phyloP scores from a whole-genome alignment of 192 early-diverging fungal species.

The Glomus cerebriforme region DNA sequence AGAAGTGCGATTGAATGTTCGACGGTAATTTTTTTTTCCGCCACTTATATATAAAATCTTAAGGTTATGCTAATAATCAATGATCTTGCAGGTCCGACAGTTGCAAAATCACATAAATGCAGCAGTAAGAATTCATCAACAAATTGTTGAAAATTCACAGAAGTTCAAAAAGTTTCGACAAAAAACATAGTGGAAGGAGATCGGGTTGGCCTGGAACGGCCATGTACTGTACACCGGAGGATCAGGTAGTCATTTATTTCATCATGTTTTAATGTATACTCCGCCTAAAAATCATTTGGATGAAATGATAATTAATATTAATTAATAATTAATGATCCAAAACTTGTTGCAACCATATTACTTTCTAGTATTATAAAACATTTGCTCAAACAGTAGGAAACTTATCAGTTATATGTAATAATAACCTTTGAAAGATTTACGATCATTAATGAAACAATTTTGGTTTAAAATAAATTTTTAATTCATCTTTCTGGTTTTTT shows the following conservation, averaged over 20 bases:
- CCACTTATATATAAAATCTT: neutral
- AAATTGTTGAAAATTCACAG: constrained; percentile 3
- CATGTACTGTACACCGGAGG: neutral
- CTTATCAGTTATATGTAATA: no score
- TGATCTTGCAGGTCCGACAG: neutral
- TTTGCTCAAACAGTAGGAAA: no score
- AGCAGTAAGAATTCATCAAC: neutral
- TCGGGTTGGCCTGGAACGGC: neutral
- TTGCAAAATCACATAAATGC: constrained; percentile 8
- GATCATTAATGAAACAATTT: no score
- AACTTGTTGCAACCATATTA: no score
- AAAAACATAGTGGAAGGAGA: neutral
- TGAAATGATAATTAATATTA: no score
- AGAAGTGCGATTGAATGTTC: neutral
- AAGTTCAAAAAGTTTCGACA: neutral
- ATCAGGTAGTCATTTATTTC: neutral
- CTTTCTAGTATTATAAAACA: no score
- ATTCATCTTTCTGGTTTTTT: no score
- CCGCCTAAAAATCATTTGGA: no score
- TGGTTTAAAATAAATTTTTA: no score
- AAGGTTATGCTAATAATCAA: neutral
- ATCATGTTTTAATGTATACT: constrained; percentile 8
- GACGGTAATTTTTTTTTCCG: neutral
- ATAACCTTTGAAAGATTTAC: no score
- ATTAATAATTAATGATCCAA: no score